Percentiles rank a stretch among this genome's conserved stretches.
These are phyloP conservation scores for Candida pseudoglaebosa DNA, from an alignment of 805 yeast genomes.

Conservation along the genomic window DNA sequence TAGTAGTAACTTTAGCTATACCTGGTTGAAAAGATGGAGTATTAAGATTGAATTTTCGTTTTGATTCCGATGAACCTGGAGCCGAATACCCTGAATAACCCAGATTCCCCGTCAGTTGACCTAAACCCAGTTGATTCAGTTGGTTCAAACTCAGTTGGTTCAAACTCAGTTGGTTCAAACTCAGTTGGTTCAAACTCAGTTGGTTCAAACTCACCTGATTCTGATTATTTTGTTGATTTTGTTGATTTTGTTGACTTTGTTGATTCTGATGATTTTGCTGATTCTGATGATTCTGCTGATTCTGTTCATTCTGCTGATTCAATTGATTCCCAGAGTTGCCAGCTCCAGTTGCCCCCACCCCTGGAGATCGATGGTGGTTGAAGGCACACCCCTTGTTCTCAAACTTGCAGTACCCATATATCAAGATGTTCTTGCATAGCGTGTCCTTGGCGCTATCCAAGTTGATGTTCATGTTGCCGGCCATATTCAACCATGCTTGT, in stretches of 20 bases:
- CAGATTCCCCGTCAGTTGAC: no score
- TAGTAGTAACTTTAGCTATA: slow-evolving; percentile 21
- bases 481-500: neutral
- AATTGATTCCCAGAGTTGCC: slow-evolving; percentile 26
- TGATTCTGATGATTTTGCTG: slow-evolving; percentile 3
- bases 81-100: no score
- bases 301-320: slow-evolving; percentile 15
- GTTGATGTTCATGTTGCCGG: slow-evolving; percentile 30
- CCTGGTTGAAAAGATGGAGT: slow-evolving; percentile 43
- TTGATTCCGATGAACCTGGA: slow-evolving; percentile 5
- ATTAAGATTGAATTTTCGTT: slow-evolving; percentile 34
- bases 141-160: no score
- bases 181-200: no score
- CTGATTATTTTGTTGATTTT: slow-evolving; percentile 6
- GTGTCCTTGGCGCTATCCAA: slow-evolving; percentile 65
- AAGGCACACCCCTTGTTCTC: slow-evolving; percentile 86
- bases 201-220: no score
- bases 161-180: no score
- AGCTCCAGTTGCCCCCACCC: no score
- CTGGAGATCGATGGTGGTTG: slow-evolving; percentile 41
- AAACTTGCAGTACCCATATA: slow-evolving; percentile 84
- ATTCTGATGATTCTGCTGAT: slow-evolving; percentile 4
- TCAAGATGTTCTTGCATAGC: slow-evolving; percentile 78
- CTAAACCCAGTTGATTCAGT: no score
- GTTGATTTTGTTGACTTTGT: slow-evolving; percentile 5